These are phyloP conservation scores for Wallacemonas sp. DNA, from an alignment of 208 protist species.

Conservation along the genomic window DNA sequence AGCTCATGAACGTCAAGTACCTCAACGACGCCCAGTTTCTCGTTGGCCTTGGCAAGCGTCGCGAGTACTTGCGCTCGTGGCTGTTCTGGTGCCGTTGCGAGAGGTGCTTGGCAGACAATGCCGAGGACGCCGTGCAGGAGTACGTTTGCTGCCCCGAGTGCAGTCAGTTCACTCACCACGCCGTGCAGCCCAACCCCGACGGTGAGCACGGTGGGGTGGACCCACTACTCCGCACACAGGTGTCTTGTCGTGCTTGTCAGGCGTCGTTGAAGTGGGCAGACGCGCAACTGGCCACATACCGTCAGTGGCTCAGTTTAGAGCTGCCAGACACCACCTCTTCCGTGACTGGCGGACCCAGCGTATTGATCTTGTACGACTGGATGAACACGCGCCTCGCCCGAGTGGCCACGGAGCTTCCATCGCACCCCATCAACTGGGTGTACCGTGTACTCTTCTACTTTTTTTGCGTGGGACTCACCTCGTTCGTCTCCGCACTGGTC, in stretches of 20 bases:
- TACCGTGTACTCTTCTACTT: constrained; percentile 73
- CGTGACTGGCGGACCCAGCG: constrained; percentile 9
- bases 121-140: constrained; percentile 43
- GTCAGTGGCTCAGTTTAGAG: constrained; percentile 19
- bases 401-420: constrained; percentile 14
- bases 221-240: constrained; percentile 17
- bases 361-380: constrained; percentile 30
- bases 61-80: constrained; percentile 79
- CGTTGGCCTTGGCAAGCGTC: constrained; percentile 71
- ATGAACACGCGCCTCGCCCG: constrained; percentile 26
- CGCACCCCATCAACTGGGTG: constrained; percentile 69
- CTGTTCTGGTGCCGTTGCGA: constrained; percentile 82
- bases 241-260: constrained; percentile 26
- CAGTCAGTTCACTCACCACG: constrained; percentile 38
- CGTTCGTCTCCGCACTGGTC: constrained; percentile 19
- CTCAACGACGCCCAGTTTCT: constrained; percentile 80
- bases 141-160: constrained; percentile 55
- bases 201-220: constrained; percentile 17
- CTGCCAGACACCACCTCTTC: constrained; percentile 27
- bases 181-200: constrained; percentile 18
- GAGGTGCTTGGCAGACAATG: constrained; percentile 53
- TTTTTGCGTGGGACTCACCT: constrained; percentile 50
- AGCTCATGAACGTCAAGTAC: constrained; percentile 88
- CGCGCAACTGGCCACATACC: constrained; percentile 14
- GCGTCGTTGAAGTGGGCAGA: constrained; percentile 24